Percentiles rank a stretch among this genome's conserved stretches.
Evolutionary conservation across 371 early-diverging fungal species (phyloP).

Genomic region (Syncephalastrum contaminatum): DNA sequence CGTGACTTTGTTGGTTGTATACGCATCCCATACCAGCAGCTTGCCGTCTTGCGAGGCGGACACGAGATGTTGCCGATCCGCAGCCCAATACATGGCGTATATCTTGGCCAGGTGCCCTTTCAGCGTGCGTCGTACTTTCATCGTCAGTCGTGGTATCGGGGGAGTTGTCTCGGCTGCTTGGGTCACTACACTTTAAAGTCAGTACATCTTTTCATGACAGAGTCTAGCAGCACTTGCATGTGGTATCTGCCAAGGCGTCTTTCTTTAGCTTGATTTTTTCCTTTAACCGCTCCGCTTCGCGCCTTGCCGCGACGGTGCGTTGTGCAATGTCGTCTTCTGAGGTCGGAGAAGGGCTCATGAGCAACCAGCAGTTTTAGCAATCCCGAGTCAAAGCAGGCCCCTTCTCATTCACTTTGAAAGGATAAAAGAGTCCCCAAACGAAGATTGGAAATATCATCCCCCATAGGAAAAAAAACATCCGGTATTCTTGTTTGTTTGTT

Average conservation of each 20-base stretch:
- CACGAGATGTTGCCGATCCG: conserved; percentile 92
- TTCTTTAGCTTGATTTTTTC: conserved; percentile 92
- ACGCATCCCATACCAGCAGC: conserved; percentile 98
- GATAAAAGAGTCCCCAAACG: too few relatives aligned
- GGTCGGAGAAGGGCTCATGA: too few relatives aligned
- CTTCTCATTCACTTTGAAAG: too few relatives aligned
- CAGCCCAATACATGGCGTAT: conserved; percentile 99
- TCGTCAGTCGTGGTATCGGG: conserved; percentile 83
- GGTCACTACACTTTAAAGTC: conserved; percentile 8
- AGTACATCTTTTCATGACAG: too few relatives aligned
- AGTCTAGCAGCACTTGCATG: conserved; percentile 65
- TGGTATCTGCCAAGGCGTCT: conserved; percentile 89
- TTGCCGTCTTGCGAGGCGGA: conserved; percentile 99
- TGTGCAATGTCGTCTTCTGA: conserved; percentile 76
- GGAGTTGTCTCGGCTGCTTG: conserved; percentile 60
- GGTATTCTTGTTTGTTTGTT: too few relatives aligned
- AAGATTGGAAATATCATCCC: too few relatives aligned
- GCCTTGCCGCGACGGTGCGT: conserved; percentile 85
- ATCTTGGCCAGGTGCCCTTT: conserved; percentile 99
- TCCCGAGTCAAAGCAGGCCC: too few relatives aligned
- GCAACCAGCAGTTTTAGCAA: too few relatives aligned
- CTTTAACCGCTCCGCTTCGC: conserved; percentile 95
- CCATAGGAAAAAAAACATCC: too few relatives aligned
- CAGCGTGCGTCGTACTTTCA: conserved; percentile 92
- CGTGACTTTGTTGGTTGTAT: conserved; percentile 95